These are phyloP conservation scores for Lepiota subincarnata DNA, from an alignment of 768 basidiomycete species.

Conservation along the genomic window DNA sequence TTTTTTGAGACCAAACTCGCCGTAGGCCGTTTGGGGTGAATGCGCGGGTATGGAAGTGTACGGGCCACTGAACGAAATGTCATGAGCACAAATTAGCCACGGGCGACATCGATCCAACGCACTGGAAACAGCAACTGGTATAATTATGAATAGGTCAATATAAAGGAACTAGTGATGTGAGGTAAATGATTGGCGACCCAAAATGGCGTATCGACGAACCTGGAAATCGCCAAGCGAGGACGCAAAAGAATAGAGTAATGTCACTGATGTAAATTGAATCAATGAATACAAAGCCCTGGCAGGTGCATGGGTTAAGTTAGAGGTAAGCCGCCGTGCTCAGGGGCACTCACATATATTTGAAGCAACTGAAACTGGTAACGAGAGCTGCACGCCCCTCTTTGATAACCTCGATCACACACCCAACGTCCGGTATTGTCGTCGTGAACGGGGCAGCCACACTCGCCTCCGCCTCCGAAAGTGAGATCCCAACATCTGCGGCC, in stretches of 20 bases:
- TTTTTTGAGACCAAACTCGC: constrained; percentile 95
- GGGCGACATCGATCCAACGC: constrained; percentile 27
- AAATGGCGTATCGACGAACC: constrained; percentile 37
- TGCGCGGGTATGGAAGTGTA: constrained; percentile 82
- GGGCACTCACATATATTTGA: constrained; percentile 94
- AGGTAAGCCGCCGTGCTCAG: neutral
- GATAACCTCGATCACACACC: constrained; percentile 94
- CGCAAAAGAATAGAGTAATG: constrained; percentile 92
- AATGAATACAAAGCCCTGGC: constrained; percentile 96
- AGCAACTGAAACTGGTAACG: constrained; percentile 98
- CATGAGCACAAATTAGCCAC: constrained; percentile 2
- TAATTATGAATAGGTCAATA: constrained; percentile 97
- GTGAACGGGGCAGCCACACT: constrained; percentile 99
- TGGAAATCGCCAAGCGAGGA: constrained; percentile 96
- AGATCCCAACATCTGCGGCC: constrained; percentile 96
- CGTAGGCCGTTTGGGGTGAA: constrained; percentile 89
- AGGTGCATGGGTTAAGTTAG: constrained; percentile 12
- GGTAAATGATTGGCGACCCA: constrained; percentile 11
- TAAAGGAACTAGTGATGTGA: constrained; percentile 71
- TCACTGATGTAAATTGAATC: constrained; percentile 98
- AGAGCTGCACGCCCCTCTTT: constrained; percentile 94
- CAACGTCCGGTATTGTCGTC: constrained; percentile 87
- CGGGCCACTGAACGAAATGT: constrained; percentile 73
- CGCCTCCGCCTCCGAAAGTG: constrained; percentile 95
- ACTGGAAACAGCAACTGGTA: constrained; percentile 96